A percentile compares a stretch with the other conserved stretches of the same genome.
These are phyloP conservation scores for Ulota crispa DNA, from an alignment of 225 moss, liverwort and hornwort species.

Conservation along the genomic window DNA sequence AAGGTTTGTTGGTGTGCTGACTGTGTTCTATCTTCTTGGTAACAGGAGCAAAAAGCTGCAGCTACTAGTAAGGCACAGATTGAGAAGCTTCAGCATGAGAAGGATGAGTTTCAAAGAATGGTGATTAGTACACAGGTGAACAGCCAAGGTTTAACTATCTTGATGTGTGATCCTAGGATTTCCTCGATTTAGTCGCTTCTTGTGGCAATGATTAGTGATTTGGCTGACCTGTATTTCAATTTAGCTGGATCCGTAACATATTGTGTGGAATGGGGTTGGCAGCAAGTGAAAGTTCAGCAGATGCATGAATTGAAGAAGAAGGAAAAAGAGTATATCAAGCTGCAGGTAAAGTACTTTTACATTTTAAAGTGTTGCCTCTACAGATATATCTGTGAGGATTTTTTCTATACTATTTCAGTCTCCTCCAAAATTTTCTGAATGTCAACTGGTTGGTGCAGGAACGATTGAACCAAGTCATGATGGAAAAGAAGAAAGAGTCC, in stretches of 20 bases:
- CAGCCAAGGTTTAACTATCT: neutral
- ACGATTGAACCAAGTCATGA: conserved; percentile 89
- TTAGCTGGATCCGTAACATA: neutral
- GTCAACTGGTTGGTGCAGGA: conserved; percentile 49
- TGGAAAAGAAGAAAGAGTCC: conserved; percentile 96
- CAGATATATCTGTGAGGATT: neutral
- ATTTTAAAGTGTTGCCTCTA: neutral
- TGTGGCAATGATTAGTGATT: neutral
- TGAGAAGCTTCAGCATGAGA: conserved; percentile 88
- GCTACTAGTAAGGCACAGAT: conserved; percentile 68
- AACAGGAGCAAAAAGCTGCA: conserved; percentile 81
- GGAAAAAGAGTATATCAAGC: conserved; percentile 90
- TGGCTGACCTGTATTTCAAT: neutral
- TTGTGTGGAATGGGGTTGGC: conserved; percentile 21
- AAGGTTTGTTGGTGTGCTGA: neutral
- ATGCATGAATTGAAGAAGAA: conserved; percentile 96
- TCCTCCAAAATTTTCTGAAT: conserved; percentile 3
- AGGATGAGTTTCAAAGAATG: conserved; percentile 91
- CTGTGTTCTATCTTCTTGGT: neutral
- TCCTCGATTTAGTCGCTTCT: neutral
- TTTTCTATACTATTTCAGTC: neutral
- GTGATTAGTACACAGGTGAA: conserved; percentile 84
- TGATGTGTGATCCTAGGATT: neutral
- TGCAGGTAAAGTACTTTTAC: conserved; percentile 56
- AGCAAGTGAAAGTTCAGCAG: conserved; percentile 96